A percentile compares a stretch with the other conserved stretches of the same genome.
Evolutionary conservation across 2,329 filamentous ascomycete species (phyloP).

Genomic region (Diplodia mutila): DNA sequence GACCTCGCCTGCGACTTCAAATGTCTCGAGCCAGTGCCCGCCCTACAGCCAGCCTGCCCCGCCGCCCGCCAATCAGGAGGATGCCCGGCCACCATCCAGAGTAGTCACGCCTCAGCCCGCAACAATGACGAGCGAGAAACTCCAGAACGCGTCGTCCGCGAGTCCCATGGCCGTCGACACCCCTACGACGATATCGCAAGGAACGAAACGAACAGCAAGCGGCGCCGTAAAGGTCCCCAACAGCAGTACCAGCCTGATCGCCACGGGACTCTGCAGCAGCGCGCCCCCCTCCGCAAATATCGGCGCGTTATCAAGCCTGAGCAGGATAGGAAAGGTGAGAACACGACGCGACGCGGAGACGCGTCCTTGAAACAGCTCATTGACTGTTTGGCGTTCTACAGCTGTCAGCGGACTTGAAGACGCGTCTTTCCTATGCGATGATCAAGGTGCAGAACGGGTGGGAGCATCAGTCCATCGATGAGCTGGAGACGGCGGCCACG

Average conservation of each 20-base stretch:
- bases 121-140: conserved; percentile 36
- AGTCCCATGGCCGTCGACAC: conserved; percentile 49
- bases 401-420: conserved; percentile 78
- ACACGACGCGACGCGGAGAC: conserved; percentile 11
- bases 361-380: conserved; percentile 19
- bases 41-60: conserved; percentile 46
- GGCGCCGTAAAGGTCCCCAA: conserved; percentile 63
- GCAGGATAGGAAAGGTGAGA: conserved; percentile 76
- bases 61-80: neutral
- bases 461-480: conserved; percentile 76
- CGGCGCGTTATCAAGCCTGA: conserved; percentile 69
- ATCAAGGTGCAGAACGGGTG: conserved; percentile 87
- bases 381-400: conserved; percentile 43
- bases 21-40: conserved; percentile 55
- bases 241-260: conserved; percentile 26
- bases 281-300: conserved; percentile 67
- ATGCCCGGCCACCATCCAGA: conserved; percentile 11
- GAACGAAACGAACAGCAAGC: conserved; percentile 76
- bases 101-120: conserved; percentile 35
- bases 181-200: conserved; percentile 42
- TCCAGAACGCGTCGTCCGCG: conserved; percentile 32
- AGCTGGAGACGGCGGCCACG: conserved; percentile 61
- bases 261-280: conserved; percentile 26
- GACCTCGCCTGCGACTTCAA: conserved; percentile 36
- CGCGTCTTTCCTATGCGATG: conserved; percentile 89